Base-by-base conservation (phyloP, 129 eudicot genomes). In the Scalesia atractyloides region DNA sequence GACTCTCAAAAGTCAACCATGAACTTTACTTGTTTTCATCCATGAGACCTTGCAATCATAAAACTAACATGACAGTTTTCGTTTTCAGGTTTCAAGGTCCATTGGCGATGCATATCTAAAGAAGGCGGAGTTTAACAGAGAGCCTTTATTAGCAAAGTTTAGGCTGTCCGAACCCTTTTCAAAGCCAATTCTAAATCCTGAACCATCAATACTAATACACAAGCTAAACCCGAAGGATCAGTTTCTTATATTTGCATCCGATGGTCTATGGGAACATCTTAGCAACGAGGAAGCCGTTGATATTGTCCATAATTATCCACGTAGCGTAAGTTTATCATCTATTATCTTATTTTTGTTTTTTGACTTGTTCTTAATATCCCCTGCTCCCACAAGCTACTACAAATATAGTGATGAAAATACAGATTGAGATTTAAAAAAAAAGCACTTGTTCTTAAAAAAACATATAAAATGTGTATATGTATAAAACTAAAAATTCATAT, bases 261-360 rank as follows among this genome's bases (percentile, higher is more conserved):
- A 94, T 73, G 98, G 98, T 70, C 73, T 94, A 52, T 94, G 98
- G 98, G 98, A 94, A 82, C 98, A 94, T 69, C 93, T 94, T 30
- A 83, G 84, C 89, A 94, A 94, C 20, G 91, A 90, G 68, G 97
- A 94, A 79, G 98, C 92, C 5, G 98, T 87, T 12, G 88, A 90
- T 71, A 87, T 93, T 39, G 98, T 90, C 37, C 73, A 79, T 74
- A 86, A 77, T 75, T 73, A 73, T 76, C 92, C 96, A 17, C 87
- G 88, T 8, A 76, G 71, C 48, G 98, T 94, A 87, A 89, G 97
- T 51, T 73, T 22, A 12, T 33, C 7, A 30, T 79, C 5, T 30
- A 30, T 60, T 26, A 14, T 39, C 5, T 9, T 7, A 2, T 57
- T 57, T 11, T 54, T 7, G 51, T 52, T 67, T 68, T 24, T 18